phyloP scores from a whole-genome alignment of 1,139 yeast species.

The Nematodospora anomalae region DNA sequence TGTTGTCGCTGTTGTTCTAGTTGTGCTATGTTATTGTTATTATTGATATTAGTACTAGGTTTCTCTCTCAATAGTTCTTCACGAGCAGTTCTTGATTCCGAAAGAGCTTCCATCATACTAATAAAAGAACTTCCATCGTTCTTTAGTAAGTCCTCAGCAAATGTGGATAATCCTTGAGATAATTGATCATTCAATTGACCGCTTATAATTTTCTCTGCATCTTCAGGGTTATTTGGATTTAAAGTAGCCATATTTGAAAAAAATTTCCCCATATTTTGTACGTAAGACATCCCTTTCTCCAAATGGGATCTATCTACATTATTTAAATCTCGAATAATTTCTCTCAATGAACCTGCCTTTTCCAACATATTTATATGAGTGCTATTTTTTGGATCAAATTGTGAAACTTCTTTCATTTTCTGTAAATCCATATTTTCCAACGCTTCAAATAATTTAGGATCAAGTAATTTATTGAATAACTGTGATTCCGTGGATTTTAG shows the following conservation, averaged over 20 bases:
- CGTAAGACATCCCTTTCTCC: conserved; percentile 29
- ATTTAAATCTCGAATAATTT: conserved; percentile 29
- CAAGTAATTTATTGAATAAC: conserved; percentile 26
- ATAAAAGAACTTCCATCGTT: conserved; percentile 76
- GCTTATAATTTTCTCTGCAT: conserved; percentile 9
- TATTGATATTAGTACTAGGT: conserved; percentile 5
- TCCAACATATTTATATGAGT: conserved; percentile 25
- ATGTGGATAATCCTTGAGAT: conserved; percentile 48
- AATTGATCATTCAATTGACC: conserved; percentile 20
- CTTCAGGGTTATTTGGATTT: conserved; percentile 10
- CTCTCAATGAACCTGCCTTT: conserved; percentile 31
- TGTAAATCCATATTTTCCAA: conserved; percentile 30
- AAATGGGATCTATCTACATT: conserved; percentile 29
- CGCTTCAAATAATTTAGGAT: conserved; percentile 33
- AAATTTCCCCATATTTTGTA: conserved; percentile 29
- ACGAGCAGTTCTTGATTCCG: conserved; percentile 55
- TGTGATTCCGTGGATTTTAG: conserved; percentile 13
- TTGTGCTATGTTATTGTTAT: conserved; percentile 1
- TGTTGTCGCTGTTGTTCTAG: conserved; percentile 6
- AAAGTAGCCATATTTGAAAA: conserved; percentile 18
- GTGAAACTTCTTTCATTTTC: conserved; percentile 25
- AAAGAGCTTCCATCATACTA: conserved; percentile 74
- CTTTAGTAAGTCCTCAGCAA: conserved; percentile 74
- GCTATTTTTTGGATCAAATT: conserved; percentile 16
- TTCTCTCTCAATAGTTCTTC: conserved; percentile 36